Evolutionary conservation across 345 rosid species (phyloP).

Genomic region (Adansonia digitata): DNA sequence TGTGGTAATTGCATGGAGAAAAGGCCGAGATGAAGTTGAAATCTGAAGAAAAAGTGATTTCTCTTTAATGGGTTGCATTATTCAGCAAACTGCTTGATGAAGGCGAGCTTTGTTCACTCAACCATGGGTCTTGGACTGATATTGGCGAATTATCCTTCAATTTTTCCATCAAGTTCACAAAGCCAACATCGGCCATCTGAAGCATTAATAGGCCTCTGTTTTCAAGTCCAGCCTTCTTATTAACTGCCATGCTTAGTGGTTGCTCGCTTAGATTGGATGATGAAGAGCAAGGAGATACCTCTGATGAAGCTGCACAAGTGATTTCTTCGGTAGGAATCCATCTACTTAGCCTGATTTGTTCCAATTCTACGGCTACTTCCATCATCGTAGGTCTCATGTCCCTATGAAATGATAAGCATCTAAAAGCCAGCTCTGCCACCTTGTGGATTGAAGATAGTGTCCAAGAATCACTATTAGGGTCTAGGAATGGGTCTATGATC

Average conservation of each 20-base stretch:
- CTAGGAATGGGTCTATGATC: constrained; percentile 52
- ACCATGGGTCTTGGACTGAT: constrained; percentile 44
- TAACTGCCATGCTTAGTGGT: constrained; percentile 18
- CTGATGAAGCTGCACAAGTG: constrained; percentile 18
- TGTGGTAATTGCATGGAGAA: neutral
- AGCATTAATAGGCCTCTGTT: neutral
- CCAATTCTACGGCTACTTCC: constrained; percentile 54
- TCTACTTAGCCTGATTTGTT: constrained; percentile 31
- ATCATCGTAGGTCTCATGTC: constrained; percentile 66
- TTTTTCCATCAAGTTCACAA: constrained; percentile 21
- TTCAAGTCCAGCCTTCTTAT: constrained; percentile 18
- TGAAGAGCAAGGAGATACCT: constrained; percentile 15
- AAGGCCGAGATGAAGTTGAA: neutral
- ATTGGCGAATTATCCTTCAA: constrained; percentile 29
- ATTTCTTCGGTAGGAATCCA: constrained; percentile 20
- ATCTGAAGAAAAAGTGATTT: neutral
- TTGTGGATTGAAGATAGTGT: constrained; percentile 36
- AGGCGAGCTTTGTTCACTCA: constrained; percentile 53
- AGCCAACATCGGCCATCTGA: constrained; percentile 11
- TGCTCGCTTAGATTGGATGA: constrained; percentile 28
- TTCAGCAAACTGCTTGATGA: constrained; percentile 36
- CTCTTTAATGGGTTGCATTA: constrained; percentile 21
- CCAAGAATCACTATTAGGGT: constrained; percentile 34
- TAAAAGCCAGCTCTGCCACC: constrained; percentile 69
- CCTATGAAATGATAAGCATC: constrained; percentile 60